Evolutionary conservation across 1,139 yeast species (phyloP).

Genomic region (Chernovozyma sophiae-reginae): DNA sequence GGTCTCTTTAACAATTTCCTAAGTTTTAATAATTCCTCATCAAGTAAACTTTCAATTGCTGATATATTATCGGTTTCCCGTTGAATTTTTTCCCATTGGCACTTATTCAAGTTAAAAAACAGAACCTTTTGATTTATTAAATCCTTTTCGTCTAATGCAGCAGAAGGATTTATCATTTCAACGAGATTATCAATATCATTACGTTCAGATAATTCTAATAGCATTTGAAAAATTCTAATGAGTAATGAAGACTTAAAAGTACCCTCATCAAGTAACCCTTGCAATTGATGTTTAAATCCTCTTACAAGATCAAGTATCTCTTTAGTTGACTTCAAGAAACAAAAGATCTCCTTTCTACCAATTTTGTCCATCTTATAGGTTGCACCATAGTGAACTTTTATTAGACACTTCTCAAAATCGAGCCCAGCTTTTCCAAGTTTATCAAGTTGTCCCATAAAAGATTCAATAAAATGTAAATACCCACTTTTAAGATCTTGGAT

Average conservation of each 20-base stretch:
- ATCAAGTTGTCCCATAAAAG: conserved; percentile 40
- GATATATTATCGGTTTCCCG: conserved; percentile 39
- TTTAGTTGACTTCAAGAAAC: conserved; percentile 48
- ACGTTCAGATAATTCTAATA: conserved; percentile 15
- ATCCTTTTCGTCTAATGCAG: conserved; percentile 48
- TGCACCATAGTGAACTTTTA: conserved; percentile 60
- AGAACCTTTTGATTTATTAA: conserved; percentile 41
- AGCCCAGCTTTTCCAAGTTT: conserved; percentile 23
- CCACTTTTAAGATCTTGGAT: conserved; percentile 51
- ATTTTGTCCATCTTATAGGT: conserved; percentile 38
- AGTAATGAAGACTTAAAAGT: conserved; percentile 24
- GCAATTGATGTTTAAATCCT: conserved; percentile 22
- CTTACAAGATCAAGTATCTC: conserved; percentile 30
- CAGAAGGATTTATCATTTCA: conserved; percentile 52
- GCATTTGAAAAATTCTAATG: conserved; percentile 16
- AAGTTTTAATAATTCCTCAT: conserved; percentile 47
- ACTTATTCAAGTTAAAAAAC: conserved; percentile 47
- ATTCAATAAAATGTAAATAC: conserved; percentile 49
- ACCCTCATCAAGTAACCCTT: conserved; percentile 2
- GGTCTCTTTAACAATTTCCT: conserved; percentile 52
- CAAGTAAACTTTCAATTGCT: conserved; percentile 40
- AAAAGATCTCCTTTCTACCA: conserved; percentile 62
- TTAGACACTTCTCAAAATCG: conserved; percentile 67
- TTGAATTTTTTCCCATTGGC: conserved; percentile 39
- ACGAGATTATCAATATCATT: conserved; percentile 32